Conservation (phyloP, 2,329 filamentous ascomycete genomes). For the Penicillium sp. region DNA sequence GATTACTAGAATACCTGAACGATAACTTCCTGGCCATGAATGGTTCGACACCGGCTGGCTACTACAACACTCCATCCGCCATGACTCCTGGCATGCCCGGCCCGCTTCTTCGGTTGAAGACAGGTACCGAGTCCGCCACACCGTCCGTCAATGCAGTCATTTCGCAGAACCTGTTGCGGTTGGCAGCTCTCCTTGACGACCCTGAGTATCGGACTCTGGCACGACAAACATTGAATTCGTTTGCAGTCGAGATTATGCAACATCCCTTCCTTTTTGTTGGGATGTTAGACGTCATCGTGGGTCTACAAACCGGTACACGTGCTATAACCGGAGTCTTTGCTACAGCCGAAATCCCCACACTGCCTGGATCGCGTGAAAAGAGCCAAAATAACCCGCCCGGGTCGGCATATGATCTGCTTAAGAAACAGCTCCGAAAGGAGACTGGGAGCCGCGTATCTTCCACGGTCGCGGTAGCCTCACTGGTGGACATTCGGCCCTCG, state of each 20-base stretch:
- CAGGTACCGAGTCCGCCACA: slow-evolving; percentile 89
- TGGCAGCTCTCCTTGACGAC: slow-evolving; percentile 69
- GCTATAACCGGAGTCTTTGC: slow-evolving; percentile 58
- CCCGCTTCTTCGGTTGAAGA: slow-evolving; percentile 80
- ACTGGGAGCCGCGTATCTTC: slow-evolving; percentile 34
- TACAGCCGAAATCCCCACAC: slow-evolving; percentile 26
- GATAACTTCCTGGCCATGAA: slow-evolving; percentile 72
- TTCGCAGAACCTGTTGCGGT: slow-evolving; percentile 82
- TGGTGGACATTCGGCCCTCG: slow-evolving; percentile 39
- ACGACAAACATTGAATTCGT: slow-evolving; percentile 74
- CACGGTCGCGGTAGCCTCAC: slow-evolving; percentile 32
- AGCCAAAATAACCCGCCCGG: slow-evolving; percentile 23
- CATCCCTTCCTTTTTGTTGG: slow-evolving; percentile 90
- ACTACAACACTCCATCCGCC: slow-evolving; percentile 43
- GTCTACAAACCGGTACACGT: slow-evolving; percentile 68
- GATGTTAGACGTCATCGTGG: slow-evolving; percentile 74
- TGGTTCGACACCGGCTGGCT: slow-evolving; percentile 39
- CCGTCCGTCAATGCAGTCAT: slow-evolving; percentile 87
- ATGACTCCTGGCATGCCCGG: slow-evolving; percentile 61
- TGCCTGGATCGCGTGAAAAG: slow-evolving; percentile 11
- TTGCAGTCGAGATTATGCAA: slow-evolving; percentile 88
- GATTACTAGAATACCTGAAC: slow-evolving; percentile 66
- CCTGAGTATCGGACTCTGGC: slow-evolving; percentile 65
- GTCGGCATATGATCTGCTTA: slow-evolving; percentile 30
- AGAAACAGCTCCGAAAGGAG: slow-evolving; percentile 36